Conservation (phyloP, 2,329 filamentous ascomycete species). For the Exophiala dermatitidis region DNA sequence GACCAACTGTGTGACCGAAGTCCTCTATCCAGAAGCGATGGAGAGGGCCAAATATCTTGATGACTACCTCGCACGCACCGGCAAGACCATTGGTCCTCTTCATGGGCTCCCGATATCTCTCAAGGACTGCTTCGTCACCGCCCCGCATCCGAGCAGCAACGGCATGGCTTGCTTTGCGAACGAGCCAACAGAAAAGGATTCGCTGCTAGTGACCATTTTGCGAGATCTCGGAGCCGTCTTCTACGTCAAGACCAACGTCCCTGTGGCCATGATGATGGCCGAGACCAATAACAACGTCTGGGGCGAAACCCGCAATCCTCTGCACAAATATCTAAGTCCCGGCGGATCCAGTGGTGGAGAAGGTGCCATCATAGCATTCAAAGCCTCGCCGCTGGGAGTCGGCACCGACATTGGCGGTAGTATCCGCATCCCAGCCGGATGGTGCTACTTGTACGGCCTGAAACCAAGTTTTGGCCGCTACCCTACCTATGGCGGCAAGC, state of each 20-base stretch:
- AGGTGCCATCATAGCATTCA: conserved; percentile 32
- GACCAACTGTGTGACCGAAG: conserved; percentile 55
- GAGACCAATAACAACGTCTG: conserved; percentile 40
- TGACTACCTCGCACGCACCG: conserved; percentile 42
- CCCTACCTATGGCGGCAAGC: conserved; percentile 33
- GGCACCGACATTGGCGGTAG: conserved; percentile 40
- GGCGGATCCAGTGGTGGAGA: conserved; percentile 36
- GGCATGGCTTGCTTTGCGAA: conserved; percentile 35
- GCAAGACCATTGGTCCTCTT: conserved; percentile 51
- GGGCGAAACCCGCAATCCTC: conserved; percentile 36
- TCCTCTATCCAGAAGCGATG: conserved; percentile 49
- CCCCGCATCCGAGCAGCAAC: conserved; percentile 31
- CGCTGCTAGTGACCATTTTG: conserved; percentile 35
- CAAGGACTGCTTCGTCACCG: conserved; percentile 40
- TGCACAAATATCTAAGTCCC: conserved; percentile 31
- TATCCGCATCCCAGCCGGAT: conserved; percentile 36
- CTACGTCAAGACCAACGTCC: conserved; percentile 49
- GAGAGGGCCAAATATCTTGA: conserved; percentile 48
- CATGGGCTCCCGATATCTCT: conserved; percentile 56
- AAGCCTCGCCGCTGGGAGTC: conserved; percentile 30
- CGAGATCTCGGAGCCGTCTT: conserved; percentile 42
- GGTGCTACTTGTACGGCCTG: conserved; percentile 35
- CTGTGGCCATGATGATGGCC: conserved; percentile 43
- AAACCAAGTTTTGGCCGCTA: conserved; percentile 38
- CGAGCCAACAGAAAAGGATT: conserved; percentile 28